Conservation (phyloP, 495 filamentous ascomycete genomes). For the Copromyces sp. region DNA sequence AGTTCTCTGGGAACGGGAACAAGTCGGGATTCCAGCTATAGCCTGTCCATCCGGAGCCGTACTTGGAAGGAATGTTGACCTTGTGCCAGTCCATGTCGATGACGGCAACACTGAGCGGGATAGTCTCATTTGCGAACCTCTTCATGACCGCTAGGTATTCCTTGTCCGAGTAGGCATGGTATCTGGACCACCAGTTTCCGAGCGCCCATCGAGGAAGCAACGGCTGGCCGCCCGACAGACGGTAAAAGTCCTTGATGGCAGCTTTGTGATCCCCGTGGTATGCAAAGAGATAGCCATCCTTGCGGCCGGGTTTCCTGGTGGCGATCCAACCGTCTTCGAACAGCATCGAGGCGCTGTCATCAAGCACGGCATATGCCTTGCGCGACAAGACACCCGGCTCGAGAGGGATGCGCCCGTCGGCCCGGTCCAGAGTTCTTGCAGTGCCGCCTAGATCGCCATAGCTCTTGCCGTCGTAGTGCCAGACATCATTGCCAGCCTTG, state of each 20-base stretch:
- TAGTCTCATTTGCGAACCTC: conserved; percentile 31
- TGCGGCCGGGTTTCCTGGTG: conserved; percentile 29
- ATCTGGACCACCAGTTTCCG: conserved; percentile 57
- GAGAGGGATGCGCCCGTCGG: conserved; percentile 38
- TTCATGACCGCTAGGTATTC: conserved; percentile 47
- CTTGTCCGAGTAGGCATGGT: conserved; percentile 39
- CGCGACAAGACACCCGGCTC: conserved; percentile 40
- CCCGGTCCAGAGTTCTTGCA: conserved; percentile 43
- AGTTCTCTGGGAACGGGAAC: conserved; percentile 40
- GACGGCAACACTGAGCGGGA: conserved; percentile 47
- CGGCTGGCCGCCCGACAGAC: conserved; percentile 45
- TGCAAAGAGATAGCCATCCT: conserved; percentile 48
- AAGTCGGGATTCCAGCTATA: conserved; percentile 50
- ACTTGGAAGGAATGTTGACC: conserved; percentile 24
- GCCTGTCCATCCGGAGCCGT: conserved; percentile 47
- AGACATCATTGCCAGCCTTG: conserved; percentile 25
- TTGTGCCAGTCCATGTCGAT: conserved; percentile 57
- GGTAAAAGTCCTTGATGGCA: conserved; percentile 46
- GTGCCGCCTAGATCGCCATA: conserved; percentile 41
- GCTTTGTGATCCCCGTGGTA: conserved; percentile 45
- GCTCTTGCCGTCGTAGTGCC: conserved; percentile 37
- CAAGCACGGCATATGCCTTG: conserved; percentile 37
- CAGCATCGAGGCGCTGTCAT: conserved; percentile 48
- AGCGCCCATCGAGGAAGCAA: conserved; percentile 45
- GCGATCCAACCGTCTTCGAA: conserved; percentile 42